Conservation (phyloP, 257 asterid species). For the Paulownia fortunei region DNA sequence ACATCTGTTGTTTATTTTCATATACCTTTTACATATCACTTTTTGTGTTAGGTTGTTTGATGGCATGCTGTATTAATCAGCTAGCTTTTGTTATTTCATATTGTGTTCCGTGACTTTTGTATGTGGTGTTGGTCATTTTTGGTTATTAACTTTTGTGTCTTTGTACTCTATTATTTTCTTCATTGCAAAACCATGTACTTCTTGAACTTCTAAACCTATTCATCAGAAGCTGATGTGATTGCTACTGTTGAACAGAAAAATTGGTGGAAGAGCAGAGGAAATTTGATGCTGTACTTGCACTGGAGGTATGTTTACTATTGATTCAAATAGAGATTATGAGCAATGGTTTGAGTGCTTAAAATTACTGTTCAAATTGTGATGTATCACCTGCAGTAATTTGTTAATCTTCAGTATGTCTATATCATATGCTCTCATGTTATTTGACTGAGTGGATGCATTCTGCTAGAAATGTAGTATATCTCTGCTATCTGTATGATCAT, state of each 20-base stretch:
- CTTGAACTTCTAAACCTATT: constrained; percentile 32
- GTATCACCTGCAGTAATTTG: neutral
- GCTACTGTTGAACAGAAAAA: constrained; percentile 63
- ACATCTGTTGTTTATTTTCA: neutral
- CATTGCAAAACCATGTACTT: constrained; percentile 20
- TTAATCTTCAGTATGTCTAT: neutral
- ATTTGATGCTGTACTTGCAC: constrained; percentile 86
- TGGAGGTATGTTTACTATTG: constrained; percentile 69
- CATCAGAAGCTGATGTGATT: constrained; percentile 42
- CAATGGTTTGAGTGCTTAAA: neutral
- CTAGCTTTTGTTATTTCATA: neutral
- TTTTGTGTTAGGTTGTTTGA: constrained; percentile 6
- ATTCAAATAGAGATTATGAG: neutral
- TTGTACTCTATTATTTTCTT: neutral
- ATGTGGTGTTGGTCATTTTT: neutral
- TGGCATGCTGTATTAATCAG: neutral
- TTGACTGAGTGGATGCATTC: neutral
- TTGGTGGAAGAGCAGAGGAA: constrained; percentile 84
- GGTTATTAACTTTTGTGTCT: neutral
- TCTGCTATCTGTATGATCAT: neutral
- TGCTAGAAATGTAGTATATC: neutral
- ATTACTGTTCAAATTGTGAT: constrained; percentile 5
- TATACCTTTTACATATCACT: neutral
- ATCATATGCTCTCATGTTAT: neutral
- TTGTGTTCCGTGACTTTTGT: neutral